Base-by-base conservation (phyloP, 345 rosid genomes). In the Durio zibethinus region DNA sequence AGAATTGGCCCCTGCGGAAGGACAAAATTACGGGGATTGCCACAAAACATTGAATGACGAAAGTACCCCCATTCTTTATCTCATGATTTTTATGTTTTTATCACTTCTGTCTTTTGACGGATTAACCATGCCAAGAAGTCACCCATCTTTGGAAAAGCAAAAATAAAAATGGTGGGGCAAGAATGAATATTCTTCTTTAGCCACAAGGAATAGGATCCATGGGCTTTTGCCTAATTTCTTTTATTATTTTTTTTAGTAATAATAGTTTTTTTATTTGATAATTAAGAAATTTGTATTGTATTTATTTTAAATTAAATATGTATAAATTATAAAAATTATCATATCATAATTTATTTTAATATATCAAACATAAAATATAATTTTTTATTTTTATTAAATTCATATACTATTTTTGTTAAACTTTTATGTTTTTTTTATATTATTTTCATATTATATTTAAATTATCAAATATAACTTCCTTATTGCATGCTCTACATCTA, bases 51-150 rank as follows among this genome's bases (percentile, higher is more conserved):
- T 36, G 40, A 81, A 50, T 83, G 76, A 80, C 90, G 8, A 20
- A 18, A 76, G 0, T 75, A 16, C 79, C 86, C 88, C 80, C 0
- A 0, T 4, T 56, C 52, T 76, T 33, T 84, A 72, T 45, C 31
- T 27, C 21, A 1, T 67, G 11, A 12, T 23, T 12, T 38, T 23
- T 42, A 67, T 67, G 20, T 43, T 67, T 12, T 14, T 12, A 14
- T 29, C n/a, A 15, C 0, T 10, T 64, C 3, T 35, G 14, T 3
- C 9, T 4, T 60, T 29, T 29, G 10, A 8, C 64, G 18, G 18
- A 27, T 11, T 11, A 27, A 57, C 63, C 64, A 12, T 4, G 63
- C 15, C 31, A 59, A 59, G 0, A 59, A 27, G 31, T 12, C 12
- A 23, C 2, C 35, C 0, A 10, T 59, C 25, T 59, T 25, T 11